phyloP scores from a whole-genome alignment of 305 asterid species.

The Stenogyne calaminthoides region DNA sequence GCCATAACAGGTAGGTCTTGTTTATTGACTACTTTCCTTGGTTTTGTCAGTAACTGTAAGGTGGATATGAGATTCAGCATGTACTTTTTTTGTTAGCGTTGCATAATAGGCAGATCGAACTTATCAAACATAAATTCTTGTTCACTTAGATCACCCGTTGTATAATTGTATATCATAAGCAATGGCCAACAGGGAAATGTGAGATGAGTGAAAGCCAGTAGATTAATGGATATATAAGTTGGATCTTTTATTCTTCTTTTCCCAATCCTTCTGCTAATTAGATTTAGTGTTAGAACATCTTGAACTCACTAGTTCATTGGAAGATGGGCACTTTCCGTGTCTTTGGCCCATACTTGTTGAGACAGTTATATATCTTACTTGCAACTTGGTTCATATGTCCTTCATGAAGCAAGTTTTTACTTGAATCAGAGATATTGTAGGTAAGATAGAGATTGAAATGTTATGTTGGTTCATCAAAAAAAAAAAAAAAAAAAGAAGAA shows the following conservation, averaged over 20 bases:
- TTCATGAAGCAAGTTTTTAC: neutral
- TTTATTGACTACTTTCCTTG: constrained; percentile 32
- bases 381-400: neutral
- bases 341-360: neutral
- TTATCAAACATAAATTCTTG: neutral
- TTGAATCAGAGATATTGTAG: neutral
- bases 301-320: neutral
- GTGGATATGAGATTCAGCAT: constrained; percentile 21
- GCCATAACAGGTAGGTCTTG: constrained; percentile 77
- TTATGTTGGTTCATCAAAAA: neutral
- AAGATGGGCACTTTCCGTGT: neutral
- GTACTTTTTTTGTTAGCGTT: constrained; percentile 20
- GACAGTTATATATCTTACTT: neutral
- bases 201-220: constrained; percentile 14
- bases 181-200: constrained; percentile 8
- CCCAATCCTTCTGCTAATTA: neutral
- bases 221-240: neutral
- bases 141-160: neutral
- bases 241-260: neutral
- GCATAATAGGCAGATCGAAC: constrained; percentile 18
- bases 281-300: neutral
- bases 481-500: neutral
- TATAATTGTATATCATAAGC: neutral
- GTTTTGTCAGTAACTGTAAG: constrained; percentile 11
- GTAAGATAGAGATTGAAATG: neutral